A percentile compares a stretch with the other conserved stretches of the same genome.
These are phyloP conservation scores for Pyrenophora tritici-repentis DNA, from an alignment of 2,329 filamentous ascomycete species.

Conservation along the genomic window DNA sequence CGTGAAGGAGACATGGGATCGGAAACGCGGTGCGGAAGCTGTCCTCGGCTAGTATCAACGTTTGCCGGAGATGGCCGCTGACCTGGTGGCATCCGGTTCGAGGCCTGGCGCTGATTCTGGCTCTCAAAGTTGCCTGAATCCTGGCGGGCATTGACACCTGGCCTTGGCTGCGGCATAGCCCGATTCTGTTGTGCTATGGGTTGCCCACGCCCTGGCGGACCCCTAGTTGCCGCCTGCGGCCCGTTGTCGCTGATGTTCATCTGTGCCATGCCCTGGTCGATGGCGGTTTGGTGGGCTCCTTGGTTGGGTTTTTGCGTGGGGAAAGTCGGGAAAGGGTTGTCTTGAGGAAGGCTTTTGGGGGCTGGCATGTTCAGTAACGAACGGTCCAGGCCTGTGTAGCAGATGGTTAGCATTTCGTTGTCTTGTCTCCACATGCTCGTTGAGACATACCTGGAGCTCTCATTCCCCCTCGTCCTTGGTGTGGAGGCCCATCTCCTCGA, in stretches of 20 bases:
- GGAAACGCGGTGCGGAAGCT: constrained; percentile 21
- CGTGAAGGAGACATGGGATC: constrained; percentile 36
- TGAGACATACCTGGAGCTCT: constrained; percentile 36
- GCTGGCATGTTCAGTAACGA: constrained; percentile 35
- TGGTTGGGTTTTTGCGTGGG: constrained; percentile 38
- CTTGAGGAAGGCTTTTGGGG: constrained; percentile 40
- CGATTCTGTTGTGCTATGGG: constrained; percentile 31
- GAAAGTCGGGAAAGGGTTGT: constrained; percentile 57
- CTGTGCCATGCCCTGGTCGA: constrained; percentile 44
- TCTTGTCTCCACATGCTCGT: not conserved
- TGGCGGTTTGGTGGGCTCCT: constrained; percentile 19
- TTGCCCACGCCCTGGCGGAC: constrained; percentile 28
- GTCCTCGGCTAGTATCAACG: constrained; percentile 18
- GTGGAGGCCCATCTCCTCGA: constrained; percentile 29
- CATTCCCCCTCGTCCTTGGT: constrained; percentile 33
- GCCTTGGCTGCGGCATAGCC: constrained; percentile 27
- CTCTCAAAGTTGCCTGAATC: constrained; percentile 45
- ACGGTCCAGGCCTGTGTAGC: constrained; percentile 38
- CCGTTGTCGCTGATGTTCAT: constrained; percentile 38
- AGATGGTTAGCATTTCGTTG: constrained; percentile 8
- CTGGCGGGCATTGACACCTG: constrained; percentile 32
- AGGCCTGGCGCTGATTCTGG: constrained; percentile 31
- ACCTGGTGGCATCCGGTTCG: constrained; percentile 30
- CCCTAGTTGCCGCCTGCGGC: constrained; percentile 21
- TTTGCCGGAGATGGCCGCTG: constrained; percentile 35